Evolutionary conservation across 192 early-diverging fungal species (phyloP).

Genomic region (Radiomyces spectabilis): DNA sequence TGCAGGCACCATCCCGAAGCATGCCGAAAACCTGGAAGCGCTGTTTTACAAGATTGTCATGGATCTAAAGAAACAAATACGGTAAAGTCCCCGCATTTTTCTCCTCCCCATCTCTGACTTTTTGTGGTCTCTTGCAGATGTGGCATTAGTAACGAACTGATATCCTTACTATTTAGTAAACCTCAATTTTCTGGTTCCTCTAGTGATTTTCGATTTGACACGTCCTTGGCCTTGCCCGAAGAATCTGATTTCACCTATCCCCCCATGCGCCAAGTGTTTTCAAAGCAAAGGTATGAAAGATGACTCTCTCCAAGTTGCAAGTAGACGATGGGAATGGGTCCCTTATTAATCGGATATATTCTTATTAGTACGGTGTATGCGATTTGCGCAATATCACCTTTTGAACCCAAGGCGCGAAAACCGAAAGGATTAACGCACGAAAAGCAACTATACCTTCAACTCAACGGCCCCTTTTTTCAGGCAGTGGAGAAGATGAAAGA

Average conservation of each 20-base stretch:
- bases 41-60: slow-evolving; percentile 20
- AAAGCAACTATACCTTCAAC: slow-evolving; percentile 18
- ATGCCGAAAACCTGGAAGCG: slow-evolving; percentile 18
- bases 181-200: background rate
- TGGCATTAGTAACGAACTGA: no score
- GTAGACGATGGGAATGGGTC: background rate
- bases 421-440: slow-evolving; percentile 23
- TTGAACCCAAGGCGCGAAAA: slow-evolving; percentile 15
- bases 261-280: slow-evolving; percentile 15
- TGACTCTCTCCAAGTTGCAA: no score
- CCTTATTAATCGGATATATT: background rate
- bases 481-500: slow-evolving; percentile 20
- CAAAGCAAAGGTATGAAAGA: slow-evolving; percentile 7
- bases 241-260: slow-evolving; percentile 24
- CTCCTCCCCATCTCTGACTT: no score
- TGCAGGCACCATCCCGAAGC: slow-evolving; percentile 20
- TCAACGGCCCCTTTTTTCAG: slow-evolving; percentile 22
- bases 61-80: slow-evolving; percentile 13
- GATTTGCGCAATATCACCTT: slow-evolving; percentile 17
- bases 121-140: no score
- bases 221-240: slow-evolving; percentile 15
- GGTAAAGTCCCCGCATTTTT: no score
- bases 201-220: slow-evolving; percentile 17
- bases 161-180: no score
- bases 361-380: slow-evolving; percentile 14